phyloP scores from a whole-genome alignment of 2,329 filamentous ascomycete species.

The Dactylellina leptospora region DNA sequence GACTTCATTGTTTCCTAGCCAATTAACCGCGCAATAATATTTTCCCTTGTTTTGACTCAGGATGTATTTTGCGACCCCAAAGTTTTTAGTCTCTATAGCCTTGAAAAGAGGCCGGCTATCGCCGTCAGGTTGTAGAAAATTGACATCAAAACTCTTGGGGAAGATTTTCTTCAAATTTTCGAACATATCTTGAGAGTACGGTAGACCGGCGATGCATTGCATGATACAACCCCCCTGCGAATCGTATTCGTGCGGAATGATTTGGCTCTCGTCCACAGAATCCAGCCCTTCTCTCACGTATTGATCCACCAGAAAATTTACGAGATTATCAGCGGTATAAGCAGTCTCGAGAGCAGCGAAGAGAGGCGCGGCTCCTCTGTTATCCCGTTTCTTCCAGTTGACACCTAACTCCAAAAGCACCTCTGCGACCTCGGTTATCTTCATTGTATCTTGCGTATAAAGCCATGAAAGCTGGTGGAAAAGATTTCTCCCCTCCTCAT shows the following conservation, averaged over 20 bases:
- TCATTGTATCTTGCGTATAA: not conserved
- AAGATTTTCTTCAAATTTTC: not conserved
- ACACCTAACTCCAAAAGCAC: not conserved
- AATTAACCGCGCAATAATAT: not conserved
- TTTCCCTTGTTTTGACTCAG: not conserved
- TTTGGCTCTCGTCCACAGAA: not conserved
- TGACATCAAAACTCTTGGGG: not conserved
- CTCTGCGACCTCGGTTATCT: not conserved
- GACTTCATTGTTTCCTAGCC: not conserved
- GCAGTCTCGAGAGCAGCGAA: not conserved
- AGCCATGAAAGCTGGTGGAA: conserved; percentile 2
- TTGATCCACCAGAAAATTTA: not conserved
- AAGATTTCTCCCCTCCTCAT: not conserved
- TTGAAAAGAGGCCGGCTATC: not conserved
- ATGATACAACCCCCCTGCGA: not conserved
- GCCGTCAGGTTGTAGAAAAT: not conserved
- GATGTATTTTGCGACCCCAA: not conserved
- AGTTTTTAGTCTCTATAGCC: not conserved
- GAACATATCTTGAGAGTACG: conserved; percentile 2
- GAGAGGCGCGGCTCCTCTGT: not conserved
- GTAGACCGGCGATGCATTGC: not conserved
- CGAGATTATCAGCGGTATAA: not conserved
- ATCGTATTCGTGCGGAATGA: not conserved
- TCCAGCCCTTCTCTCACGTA: not conserved
- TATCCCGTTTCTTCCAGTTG: conserved; percentile 20